phyloP scores from a whole-genome alignment of 148 eudicot genomes.

The Bassia scoparia region DNA sequence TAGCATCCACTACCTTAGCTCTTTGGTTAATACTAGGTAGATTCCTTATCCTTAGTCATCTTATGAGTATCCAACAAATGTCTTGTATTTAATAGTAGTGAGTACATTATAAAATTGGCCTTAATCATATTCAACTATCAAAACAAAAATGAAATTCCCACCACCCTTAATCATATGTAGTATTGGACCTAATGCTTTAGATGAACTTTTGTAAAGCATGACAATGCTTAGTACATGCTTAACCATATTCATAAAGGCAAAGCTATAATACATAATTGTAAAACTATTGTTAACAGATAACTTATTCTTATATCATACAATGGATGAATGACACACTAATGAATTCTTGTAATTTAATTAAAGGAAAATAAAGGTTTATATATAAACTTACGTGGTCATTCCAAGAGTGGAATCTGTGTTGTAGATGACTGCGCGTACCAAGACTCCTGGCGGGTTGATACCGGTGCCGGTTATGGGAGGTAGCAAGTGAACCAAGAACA shows the following conservation, averaged over 20 bases:
- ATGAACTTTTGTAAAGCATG: no score
- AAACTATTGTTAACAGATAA: no score
- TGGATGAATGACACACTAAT: no score
- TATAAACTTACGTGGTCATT: constrained; percentile 50
- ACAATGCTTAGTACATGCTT: no score
- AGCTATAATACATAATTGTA: no score
- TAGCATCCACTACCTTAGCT: constrained; percentile 5
- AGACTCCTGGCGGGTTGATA: constrained; percentile 65
- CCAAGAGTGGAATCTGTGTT: constrained; percentile 49
- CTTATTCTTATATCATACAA: no score
- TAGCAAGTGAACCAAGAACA: constrained; percentile 69
- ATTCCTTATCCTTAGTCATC: constrained; percentile 3
- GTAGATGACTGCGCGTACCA: constrained; percentile 65
- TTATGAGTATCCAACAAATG: neutral
- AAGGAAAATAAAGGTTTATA: no score
- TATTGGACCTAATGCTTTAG: no score
- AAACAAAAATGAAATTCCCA: neutral
- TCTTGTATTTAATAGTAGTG: neutral
- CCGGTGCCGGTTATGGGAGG: constrained; percentile 67
- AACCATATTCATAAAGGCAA: no score
- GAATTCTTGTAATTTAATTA: neutral
- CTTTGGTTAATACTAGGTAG: neutral
- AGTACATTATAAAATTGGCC: neutral
- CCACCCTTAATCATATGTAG: no score
- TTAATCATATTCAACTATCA: neutral